phyloP scores from a whole-genome alignment of 345 rosid genomes.

The Salix dunnii region DNA sequence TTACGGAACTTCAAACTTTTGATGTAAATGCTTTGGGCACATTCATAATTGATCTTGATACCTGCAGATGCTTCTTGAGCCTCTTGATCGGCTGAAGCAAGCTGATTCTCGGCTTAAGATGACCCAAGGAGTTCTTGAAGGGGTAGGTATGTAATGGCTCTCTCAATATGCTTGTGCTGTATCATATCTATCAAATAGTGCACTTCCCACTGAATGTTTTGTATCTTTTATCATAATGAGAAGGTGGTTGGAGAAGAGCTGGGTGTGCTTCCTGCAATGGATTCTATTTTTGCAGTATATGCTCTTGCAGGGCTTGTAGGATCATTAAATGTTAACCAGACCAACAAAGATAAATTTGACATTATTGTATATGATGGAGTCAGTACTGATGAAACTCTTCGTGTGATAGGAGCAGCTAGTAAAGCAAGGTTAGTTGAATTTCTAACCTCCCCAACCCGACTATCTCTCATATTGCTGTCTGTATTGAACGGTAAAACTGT shows the following conservation, averaged over 20 bases:
- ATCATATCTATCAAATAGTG: background rate
- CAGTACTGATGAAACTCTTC: slow-evolving; percentile 64
- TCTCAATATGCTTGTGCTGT: slow-evolving; percentile 4
- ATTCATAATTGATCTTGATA: slow-evolving; percentile 11
- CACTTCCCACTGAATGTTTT: background rate
- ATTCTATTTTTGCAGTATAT: slow-evolving; percentile 60
- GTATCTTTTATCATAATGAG: slow-evolving; percentile 13
- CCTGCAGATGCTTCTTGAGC: slow-evolving; percentile 79
- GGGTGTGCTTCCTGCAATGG: slow-evolving; percentile 97
- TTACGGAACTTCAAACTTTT: background rate
- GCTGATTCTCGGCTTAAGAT: slow-evolving; percentile 72
- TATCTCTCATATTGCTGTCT: background rate
- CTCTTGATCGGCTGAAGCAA: slow-evolving; percentile 70
- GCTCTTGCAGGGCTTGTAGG: slow-evolving; percentile 56
- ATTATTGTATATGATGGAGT: slow-evolving; percentile 62
- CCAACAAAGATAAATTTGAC: slow-evolving; percentile 45
- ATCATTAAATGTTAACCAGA: slow-evolving; percentile 43
- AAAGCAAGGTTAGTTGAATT: slow-evolving; percentile 56
- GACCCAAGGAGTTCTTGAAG: slow-evolving; percentile 87
- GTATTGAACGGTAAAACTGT: slow-evolving; percentile 10
- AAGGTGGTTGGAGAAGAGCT: slow-evolving; percentile 98
- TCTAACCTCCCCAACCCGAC: background rate
- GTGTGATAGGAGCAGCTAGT: slow-evolving; percentile 71
- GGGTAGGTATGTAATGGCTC: slow-evolving; percentile 66
- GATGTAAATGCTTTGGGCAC: background rate